Percentiles rank a stretch among this genome's conserved stretches.
phyloP scores from a whole-genome alignment of 768 basidiomycete genomes.

The Pleurotus ostreatus region DNA sequence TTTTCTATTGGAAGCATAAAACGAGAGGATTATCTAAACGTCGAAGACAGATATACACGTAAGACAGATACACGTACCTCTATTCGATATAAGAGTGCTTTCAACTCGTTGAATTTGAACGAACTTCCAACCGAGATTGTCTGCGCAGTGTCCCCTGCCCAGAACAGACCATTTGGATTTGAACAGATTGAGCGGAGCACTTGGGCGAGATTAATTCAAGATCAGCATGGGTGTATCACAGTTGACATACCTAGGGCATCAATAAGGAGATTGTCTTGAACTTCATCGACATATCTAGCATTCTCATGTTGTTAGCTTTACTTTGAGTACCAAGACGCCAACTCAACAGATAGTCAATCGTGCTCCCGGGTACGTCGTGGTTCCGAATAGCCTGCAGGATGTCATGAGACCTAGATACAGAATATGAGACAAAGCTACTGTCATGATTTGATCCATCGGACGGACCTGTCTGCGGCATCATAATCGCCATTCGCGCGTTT shows the following conservation, averaged over 20 bases:
- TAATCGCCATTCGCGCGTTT: constrained; percentile 39
- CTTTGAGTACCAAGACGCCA: not conserved
- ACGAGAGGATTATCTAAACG: not conserved
- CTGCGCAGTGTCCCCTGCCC: constrained; percentile 81
- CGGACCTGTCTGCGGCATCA: constrained; percentile 60
- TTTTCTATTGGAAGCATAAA: not conserved
- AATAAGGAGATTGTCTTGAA: constrained; percentile 67
- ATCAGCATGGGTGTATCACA: not conserved
- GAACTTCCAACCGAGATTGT: constrained; percentile 71
- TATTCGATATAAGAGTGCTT: constrained; percentile 57
- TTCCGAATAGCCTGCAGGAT: constrained; percentile 35
- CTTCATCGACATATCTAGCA: constrained; percentile 69
- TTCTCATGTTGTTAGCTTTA: not conserved
- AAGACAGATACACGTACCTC: constrained; percentile 45
- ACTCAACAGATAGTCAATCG: constrained; percentile 53
- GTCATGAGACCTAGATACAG: constrained; percentile 40
- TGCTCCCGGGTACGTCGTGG: constrained; percentile 31
- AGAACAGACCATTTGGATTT: constrained; percentile 67
- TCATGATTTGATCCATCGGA: not conserved
- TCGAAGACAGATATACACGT: not conserved
- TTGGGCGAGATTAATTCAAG: constrained; percentile 17
- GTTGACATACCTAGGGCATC: constrained; percentile 38
- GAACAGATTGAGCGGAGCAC: constrained; percentile 60
- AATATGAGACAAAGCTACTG: not conserved
- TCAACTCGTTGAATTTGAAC: constrained; percentile 69